Evolutionary conservation across 1,139 yeast genomes (phyloP).

Genomic region (Hyphopichia burtonii): DNA sequence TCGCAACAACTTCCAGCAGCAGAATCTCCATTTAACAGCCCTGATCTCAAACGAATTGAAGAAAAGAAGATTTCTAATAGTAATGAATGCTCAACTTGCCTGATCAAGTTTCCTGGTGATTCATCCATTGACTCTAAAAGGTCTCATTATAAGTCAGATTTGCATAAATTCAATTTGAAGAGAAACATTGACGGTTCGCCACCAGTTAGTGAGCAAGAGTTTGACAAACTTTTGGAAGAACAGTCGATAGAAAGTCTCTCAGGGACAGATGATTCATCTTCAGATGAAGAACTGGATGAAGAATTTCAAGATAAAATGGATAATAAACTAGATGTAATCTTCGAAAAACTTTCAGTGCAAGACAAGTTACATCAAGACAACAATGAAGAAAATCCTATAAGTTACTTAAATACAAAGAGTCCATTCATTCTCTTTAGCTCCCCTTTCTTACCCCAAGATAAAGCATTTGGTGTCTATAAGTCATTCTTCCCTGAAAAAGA

Average conservation of each 20-base stretch:
- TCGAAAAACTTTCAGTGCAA: slow-evolving; percentile 29
- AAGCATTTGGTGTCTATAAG: slow-evolving; percentile 71
- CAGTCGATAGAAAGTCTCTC: slow-evolving; percentile 58
- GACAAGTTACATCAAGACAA: slow-evolving; percentile 12
- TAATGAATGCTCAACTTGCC: slow-evolving; percentile 14
- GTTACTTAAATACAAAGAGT: slow-evolving; percentile 62
- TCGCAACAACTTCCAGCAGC: slow-evolving; percentile 5
- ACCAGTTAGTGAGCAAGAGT: slow-evolving; percentile 56
- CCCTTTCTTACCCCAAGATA: slow-evolving; percentile 36
- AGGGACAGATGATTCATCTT: slow-evolving; percentile 45
- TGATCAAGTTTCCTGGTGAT: slow-evolving; percentile 10
- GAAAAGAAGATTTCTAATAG: slow-evolving; percentile 4
- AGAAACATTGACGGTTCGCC: slow-evolving; percentile 47
- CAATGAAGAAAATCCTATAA: slow-evolving; percentile 34
- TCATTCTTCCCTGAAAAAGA: slow-evolving; percentile 49
- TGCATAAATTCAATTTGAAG: slow-evolving; percentile 60
- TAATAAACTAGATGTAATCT: slow-evolving; percentile 27
- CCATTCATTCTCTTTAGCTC: slow-evolving; percentile 62
- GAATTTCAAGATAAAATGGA: slow-evolving; percentile 8
- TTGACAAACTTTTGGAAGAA: slow-evolving; percentile 53
- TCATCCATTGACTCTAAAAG: slow-evolving; percentile 23
- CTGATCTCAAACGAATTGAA: slow-evolving; percentile 2
- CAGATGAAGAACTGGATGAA: slow-evolving; percentile 22
- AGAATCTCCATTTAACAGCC: not conserved
- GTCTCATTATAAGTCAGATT: slow-evolving; percentile 61